Evolutionary conservation across 1,139 yeast species (phyloP).

Genomic region (Yamadazyma aaseri): DNA sequence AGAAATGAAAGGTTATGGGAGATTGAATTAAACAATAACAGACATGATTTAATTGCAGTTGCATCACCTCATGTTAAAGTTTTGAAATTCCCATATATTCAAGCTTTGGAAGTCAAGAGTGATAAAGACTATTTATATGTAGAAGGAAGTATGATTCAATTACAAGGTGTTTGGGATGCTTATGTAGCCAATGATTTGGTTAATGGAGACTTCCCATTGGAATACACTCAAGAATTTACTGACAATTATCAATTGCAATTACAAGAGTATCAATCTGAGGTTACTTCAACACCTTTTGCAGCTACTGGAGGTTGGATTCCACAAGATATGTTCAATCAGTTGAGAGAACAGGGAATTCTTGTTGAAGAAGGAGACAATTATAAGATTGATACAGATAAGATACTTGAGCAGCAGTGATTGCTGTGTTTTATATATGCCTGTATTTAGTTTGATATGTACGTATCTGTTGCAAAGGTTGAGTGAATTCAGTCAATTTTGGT

Average conservation of each 20-base stretch:
- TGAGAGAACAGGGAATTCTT: slow-evolving; percentile 66
- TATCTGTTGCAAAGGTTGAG: no score
- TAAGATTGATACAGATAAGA: slow-evolving; percentile 39
- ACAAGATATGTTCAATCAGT: slow-evolving; percentile 79
- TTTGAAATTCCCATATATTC: slow-evolving; percentile 63
- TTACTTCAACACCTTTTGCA: slow-evolving; percentile 74
- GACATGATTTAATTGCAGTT: slow-evolving; percentile 69
- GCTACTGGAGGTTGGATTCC: slow-evolving; percentile 97
- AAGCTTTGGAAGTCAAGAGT: slow-evolving; percentile 61
- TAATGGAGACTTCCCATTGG: slow-evolving; percentile 56
- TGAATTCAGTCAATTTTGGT: no score
- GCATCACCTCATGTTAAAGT: slow-evolving; percentile 75
- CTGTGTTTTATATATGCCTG: not conserved
- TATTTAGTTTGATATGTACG: not conserved
- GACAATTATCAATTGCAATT: slow-evolving; percentile 58
- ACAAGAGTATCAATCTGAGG: slow-evolving; percentile 64
- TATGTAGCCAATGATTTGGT: slow-evolving; percentile 64
- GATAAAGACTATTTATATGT: slow-evolving; percentile 65
- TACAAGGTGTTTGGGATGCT: slow-evolving; percentile 73
- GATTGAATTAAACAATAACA: slow-evolving; percentile 60
- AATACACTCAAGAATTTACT: slow-evolving; percentile 52
- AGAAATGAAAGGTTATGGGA: slow-evolving; percentile 93
- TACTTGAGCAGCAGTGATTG: slow-evolving; percentile 22
- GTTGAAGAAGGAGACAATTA: slow-evolving; percentile 37
- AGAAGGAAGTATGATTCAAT: slow-evolving; percentile 68